Percentiles rank a stretch among this genome's conserved stretches.
Conservation (phyloP, 2,329 filamentous ascomycete species). For the Penicillium sp. region DNA sequence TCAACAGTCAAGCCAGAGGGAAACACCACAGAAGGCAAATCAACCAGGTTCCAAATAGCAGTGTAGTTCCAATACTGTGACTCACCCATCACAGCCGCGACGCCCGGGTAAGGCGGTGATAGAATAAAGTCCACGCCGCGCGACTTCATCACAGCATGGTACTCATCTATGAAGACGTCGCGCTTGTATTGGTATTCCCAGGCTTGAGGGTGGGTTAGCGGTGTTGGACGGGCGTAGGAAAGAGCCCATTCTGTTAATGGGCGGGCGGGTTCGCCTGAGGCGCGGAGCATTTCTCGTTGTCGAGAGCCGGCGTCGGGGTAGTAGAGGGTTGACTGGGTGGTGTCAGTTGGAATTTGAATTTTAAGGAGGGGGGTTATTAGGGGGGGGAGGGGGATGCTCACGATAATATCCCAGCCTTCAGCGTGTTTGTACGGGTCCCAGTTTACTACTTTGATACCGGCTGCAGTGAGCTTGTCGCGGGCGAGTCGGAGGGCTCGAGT, state of each 20-base stretch:
- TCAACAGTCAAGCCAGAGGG: slow-evolving; percentile 31
- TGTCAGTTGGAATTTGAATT: slow-evolving; percentile 16
- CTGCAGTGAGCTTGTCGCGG: slow-evolving; percentile 35
- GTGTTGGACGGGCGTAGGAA: slow-evolving; percentile 18
- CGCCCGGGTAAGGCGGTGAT: slow-evolving; percentile 27
- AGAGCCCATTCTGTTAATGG: slow-evolving; percentile 45
- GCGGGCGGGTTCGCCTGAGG: slow-evolving; percentile 45
- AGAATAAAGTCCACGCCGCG: slow-evolving; percentile 34
- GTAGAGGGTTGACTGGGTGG: slow-evolving; percentile 43
- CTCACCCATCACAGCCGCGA: slow-evolving; percentile 31
- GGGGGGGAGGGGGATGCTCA: slow-evolving; percentile 15
- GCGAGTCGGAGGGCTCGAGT: slow-evolving; percentile 17
- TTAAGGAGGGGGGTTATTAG: no score
- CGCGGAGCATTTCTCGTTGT: slow-evolving; percentile 32
- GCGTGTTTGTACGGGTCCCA: slow-evolving; percentile 37
- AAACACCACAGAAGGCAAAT: slow-evolving; percentile 30
- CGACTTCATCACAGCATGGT: slow-evolving; percentile 30
- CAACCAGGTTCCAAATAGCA: slow-evolving; percentile 34
- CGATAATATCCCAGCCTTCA: slow-evolving; percentile 36
- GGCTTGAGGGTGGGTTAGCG: slow-evolving; percentile 28
- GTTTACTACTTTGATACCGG: slow-evolving; percentile 45
- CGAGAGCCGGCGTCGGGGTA: slow-evolving; percentile 46
- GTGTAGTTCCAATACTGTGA: slow-evolving; percentile 39
- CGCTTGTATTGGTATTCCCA: slow-evolving; percentile 29
- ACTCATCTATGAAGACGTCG: slow-evolving; percentile 31